Percentiles rank a stretch among this genome's conserved stretches.
These are phyloP conservation scores for Scheffersomyces spartinae DNA, from an alignment of 805 yeast genomes.

Conservation along the genomic window DNA sequence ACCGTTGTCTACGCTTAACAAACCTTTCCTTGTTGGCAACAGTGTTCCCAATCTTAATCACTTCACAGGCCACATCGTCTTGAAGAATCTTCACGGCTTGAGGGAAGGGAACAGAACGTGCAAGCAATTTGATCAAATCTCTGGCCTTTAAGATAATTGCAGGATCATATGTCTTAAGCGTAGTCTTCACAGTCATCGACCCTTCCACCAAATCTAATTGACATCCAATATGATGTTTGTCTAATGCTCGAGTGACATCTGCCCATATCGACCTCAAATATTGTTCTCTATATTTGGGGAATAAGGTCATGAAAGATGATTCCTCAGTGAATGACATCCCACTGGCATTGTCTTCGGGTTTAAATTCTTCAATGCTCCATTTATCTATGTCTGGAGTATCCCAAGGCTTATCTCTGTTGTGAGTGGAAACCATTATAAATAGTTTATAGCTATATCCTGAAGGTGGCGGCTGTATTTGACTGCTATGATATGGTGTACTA, in stretches of 20 bases:
- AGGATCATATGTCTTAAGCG: constrained; percentile 92
- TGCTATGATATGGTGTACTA: background rate
- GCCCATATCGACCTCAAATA: constrained; percentile 87
- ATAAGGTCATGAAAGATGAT: constrained; percentile 85
- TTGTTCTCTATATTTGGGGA: constrained; percentile 92
- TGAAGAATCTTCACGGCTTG: constrained; percentile 88
- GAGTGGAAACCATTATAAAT: constrained; percentile 71
- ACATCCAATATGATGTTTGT: constrained; percentile 67
- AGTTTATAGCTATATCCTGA: background rate
- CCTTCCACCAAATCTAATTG: constrained; percentile 89
- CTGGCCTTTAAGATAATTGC: constrained; percentile 89
- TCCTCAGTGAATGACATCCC: constrained; percentile 93
- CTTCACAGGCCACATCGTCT: constrained; percentile 92
- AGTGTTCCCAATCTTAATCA: constrained; percentile 84
- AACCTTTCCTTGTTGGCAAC: constrained; percentile 89
- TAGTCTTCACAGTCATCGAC: constrained; percentile 92
- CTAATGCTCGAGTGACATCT: constrained; percentile 76
- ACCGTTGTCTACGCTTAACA: constrained; percentile 88
- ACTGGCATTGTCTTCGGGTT: constrained; percentile 76
- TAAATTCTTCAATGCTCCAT: constrained; percentile 84
- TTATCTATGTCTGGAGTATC: constrained; percentile 91
- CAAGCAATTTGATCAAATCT: constrained; percentile 84
- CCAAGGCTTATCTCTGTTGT: constrained; percentile 96
- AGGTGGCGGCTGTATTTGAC: background rate
- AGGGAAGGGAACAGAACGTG: constrained; percentile 94